Evolutionary conservation across 108 stramenopile species (phyloP).

Genomic region (Nitzschia sp.): DNA sequence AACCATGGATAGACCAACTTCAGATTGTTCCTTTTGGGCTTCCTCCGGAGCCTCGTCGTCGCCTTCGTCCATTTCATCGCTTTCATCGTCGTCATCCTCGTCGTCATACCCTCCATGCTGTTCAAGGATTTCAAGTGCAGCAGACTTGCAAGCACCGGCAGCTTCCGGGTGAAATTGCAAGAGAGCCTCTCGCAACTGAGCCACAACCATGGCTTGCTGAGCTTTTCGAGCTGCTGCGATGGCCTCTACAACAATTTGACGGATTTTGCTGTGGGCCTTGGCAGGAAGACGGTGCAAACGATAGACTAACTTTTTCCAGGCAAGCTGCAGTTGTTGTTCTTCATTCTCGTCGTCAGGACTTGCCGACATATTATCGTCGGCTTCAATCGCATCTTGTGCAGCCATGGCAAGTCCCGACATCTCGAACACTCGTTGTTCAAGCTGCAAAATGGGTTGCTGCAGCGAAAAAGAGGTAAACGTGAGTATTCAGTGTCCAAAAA

Average conservation of each 20-base stretch:
- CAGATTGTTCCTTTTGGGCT: slow-evolving; percentile 11
- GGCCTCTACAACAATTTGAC: slow-evolving; percentile 64
- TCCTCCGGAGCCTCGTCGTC: slow-evolving; percentile 36
- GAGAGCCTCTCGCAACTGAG: slow-evolving; percentile 61
- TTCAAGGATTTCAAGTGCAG: slow-evolving; percentile 63
- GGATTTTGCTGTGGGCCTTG: slow-evolving; percentile 47
- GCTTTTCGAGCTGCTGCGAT: slow-evolving; percentile 81
- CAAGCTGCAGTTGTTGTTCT: slow-evolving; percentile 33
- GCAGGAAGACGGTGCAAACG: slow-evolving; percentile 53
- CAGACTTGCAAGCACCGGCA: slow-evolving; percentile 60
- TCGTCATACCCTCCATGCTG: slow-evolving; percentile 69
- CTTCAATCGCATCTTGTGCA: slow-evolving; percentile 61
- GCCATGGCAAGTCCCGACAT: slow-evolving; percentile 66
- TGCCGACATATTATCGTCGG: slow-evolving; percentile 70
- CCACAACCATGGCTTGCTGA: slow-evolving; percentile 64
- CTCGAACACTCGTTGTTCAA: slow-evolving; percentile 52
- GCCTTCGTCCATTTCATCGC: slow-evolving; percentile 50
- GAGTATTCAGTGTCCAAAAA: no score
- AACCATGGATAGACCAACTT: slow-evolving; percentile 46
- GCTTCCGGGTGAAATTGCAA: slow-evolving; percentile 63
- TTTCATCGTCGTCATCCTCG: slow-evolving; percentile 58
- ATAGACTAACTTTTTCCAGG: slow-evolving; percentile 76
- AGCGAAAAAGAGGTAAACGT: no score
- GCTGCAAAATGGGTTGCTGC: slow-evolving; percentile 41
- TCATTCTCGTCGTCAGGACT: slow-evolving; percentile 46